Evolutionary conservation across 169 alveolate genomes (phyloP), one percentile per base, ranked within the genome.

Genomic region (Plasmodium ovale): DNA sequence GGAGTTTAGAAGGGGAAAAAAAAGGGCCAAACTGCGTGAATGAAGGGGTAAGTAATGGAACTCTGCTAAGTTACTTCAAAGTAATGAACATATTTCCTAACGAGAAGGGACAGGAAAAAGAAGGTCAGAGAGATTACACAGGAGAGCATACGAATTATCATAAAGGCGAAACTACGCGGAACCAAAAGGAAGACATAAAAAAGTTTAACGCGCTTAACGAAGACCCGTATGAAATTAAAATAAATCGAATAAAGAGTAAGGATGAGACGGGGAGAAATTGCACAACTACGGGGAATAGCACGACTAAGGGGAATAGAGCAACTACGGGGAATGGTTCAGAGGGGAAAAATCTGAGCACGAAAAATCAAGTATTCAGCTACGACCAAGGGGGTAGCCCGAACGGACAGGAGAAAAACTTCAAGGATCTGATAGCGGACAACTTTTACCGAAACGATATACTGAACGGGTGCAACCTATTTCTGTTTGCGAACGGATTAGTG

Each of bases 401-500:
- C 0, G 71, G 70, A 0, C 35, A 69, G 14, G 72, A 84, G 42
- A 85, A 70, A 47, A 85, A 69, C 47, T 39, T 67, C 29, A 85
- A 58, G 29, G 56, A 53, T 56, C 12, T 68, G 69, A 25, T 85
- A 10, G 47, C 58, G 21, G 51, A 62, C 39, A 68, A 64, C 51
- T 21, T 56, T 14, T 35, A 85, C 14, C 27, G 37, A 14, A 53
- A 85, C 25, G 47, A 67, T 56, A 19, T 85, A 39, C 69, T 85
- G 29, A 85, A 70, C 42, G 37, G 73, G 16, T 56, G 87, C 35
- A 94, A 92, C 27, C 56, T 89, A n/a, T 90, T 90, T 70, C 21
- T 94, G 62, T 21, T 53, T 53, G 84, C 69, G 10, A 92, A 94
- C 39, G 94, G 95, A 31, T 16, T 65, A 19, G 93, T 94, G 7